Evolutionary conservation across 2,329 filamentous ascomycete species (phyloP).

Genomic region (Clarireedia sp.): DNA sequence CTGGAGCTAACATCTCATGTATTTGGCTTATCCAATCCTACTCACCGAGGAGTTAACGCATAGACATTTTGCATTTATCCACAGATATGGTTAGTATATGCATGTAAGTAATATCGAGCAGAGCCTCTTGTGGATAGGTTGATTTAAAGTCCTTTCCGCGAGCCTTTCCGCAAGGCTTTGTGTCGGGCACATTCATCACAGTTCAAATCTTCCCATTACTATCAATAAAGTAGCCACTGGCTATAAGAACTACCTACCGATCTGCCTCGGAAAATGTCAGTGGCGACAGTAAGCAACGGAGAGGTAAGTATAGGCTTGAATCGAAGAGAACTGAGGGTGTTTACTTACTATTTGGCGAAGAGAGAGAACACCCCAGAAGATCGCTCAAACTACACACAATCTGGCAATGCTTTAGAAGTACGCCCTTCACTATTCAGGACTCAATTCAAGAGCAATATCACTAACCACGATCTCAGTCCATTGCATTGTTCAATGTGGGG

Average conservation of each 20-base stretch:
- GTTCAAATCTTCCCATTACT: neutral
- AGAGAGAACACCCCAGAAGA: conserved; percentile 1
- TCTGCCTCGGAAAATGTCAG: neutral
- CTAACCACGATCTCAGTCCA: neutral
- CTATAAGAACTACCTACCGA: neutral
- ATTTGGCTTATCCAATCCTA: neutral
- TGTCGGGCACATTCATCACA: neutral
- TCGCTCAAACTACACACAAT: neutral
- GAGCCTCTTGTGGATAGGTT: neutral
- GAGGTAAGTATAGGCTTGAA: neutral
- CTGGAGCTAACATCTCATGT: neutral
- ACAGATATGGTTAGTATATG: too few relatives aligned
- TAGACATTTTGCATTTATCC: neutral
- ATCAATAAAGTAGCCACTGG: neutral
- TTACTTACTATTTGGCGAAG: neutral
- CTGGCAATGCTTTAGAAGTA: neutral
- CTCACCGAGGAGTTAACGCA: neutral
- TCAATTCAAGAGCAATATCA: neutral
- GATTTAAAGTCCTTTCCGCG: neutral
- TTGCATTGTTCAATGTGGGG: neutral
- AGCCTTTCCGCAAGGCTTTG: neutral
- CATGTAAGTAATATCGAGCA: neutral
- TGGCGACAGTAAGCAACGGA: neutral
- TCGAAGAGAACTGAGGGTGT: neutral
- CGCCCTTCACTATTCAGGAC: neutral